Percentiles rank a stretch among this genome's conserved stretches.
Conservation (phyloP, 2,329 filamentous ascomycete species). For the Trichoderma asperellum region DNA sequence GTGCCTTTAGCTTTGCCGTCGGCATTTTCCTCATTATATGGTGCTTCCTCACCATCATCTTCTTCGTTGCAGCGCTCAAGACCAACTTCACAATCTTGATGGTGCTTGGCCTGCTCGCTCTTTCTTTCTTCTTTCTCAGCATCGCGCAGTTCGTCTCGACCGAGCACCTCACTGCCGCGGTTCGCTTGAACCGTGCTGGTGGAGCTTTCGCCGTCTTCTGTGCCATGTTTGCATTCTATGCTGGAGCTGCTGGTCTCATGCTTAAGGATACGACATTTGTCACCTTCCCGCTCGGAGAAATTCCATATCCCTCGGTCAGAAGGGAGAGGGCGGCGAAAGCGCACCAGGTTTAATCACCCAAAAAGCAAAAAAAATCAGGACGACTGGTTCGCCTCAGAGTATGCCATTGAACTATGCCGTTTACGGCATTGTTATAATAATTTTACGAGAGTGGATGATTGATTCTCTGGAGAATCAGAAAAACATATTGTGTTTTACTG, state of each 20-base stretch:
- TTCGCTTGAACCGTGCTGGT: slow-evolving; percentile 50
- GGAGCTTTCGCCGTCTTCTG: slow-evolving; percentile 46
- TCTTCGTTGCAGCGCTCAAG: slow-evolving; percentile 59
- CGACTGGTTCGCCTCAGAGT: neutral
- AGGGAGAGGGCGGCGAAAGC: neutral
- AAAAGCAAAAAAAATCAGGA: neutral
- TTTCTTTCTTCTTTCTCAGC: slow-evolving; percentile 63
- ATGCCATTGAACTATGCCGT: neutral
- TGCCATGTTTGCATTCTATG: slow-evolving; percentile 46
- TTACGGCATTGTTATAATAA: neutral
- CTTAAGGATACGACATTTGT: slow-evolving; percentile 47
- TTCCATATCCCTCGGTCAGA: slow-evolving; percentile 29
- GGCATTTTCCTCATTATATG: slow-evolving; percentile 63
- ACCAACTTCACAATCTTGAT: slow-evolving; percentile 62
- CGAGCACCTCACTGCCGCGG: slow-evolving; percentile 43
- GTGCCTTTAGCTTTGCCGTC: slow-evolving; percentile 53
- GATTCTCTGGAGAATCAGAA: neutral
- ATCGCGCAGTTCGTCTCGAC: slow-evolving; percentile 58
- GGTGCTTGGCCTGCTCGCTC: slow-evolving; percentile 61
- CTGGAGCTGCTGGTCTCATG: slow-evolving; percentile 48
- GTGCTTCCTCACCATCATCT: slow-evolving; percentile 62
- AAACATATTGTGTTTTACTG: neutral
- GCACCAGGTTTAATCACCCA: neutral
- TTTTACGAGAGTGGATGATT: neutral
- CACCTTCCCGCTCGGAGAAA: slow-evolving; percentile 46